Percentiles rank a stretch among this genome's conserved stretches.
Evolutionary conservation across 108 stramenopile genomes (phyloP).

Genomic region (Cyclotella kingstonii): DNA sequence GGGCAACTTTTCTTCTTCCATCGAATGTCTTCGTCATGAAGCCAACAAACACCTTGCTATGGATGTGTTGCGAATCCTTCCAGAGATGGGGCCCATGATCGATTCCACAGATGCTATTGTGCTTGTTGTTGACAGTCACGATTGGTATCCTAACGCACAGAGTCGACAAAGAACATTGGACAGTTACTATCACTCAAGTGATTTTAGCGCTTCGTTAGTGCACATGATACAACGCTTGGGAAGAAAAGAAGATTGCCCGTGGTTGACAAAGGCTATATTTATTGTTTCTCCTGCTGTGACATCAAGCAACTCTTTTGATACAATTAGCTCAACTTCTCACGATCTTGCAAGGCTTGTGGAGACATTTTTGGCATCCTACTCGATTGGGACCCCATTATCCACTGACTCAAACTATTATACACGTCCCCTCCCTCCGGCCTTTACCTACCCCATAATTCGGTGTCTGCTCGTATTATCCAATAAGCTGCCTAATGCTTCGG

Average conservation of each 20-base stretch:
- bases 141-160: slow-evolving; percentile 21
- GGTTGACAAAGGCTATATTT: slow-evolving; percentile 76
- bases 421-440: slow-evolving; percentile 49
- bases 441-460: slow-evolving; percentile 59
- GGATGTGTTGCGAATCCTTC: slow-evolving; percentile 51
- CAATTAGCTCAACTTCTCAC: slow-evolving; percentile 6
- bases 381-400: background rate
- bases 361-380: slow-evolving; percentile 36
- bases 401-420: background rate
- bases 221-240: slow-evolving; percentile 56
- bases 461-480: slow-evolving; percentile 62
- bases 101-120: slow-evolving; percentile 70
- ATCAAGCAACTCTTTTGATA: background rate
- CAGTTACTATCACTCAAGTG: slow-evolving; percentile 51
- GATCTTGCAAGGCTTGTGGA: slow-evolving; percentile 19
- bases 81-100: slow-evolving; percentile 44
- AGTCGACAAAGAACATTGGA: slow-evolving; percentile 54
- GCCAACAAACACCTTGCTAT: slow-evolving; percentile 32
- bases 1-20: background rate
- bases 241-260: slow-evolving; percentile 46
- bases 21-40: slow-evolving; percentile 29
- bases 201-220: slow-evolving; percentile 50
- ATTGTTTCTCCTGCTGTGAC: slow-evolving; percentile 55
- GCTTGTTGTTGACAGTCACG: slow-evolving; percentile 51
- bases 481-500: background rate